Evolutionary conservation across 805 yeast species (phyloP).

Genomic region (Yarrowia deformans): DNA sequence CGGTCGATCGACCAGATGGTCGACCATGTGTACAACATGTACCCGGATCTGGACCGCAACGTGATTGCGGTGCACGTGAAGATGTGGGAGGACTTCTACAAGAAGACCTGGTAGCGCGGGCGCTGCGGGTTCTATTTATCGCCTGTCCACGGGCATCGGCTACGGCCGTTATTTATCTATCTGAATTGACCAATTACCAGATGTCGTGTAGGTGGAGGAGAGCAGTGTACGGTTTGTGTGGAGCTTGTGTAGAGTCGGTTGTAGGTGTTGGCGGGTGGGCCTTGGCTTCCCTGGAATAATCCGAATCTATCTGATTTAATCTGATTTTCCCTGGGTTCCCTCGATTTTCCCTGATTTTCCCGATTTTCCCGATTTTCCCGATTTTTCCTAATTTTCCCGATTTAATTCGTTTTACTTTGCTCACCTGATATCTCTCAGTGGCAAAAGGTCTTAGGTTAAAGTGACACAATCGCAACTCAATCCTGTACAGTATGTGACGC

Average conservation of each 20-base stretch:
- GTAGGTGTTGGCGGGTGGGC: too few relatives aligned
- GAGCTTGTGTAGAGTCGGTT: too few relatives aligned
- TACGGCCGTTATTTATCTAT: background rate
- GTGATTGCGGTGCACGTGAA: slow-evolving; percentile 34
- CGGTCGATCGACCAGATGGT: slow-evolving; percentile 35
- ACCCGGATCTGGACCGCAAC: slow-evolving; percentile 31
- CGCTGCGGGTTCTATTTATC: slow-evolving; percentile 14
- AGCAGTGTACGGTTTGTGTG: too few relatives aligned
- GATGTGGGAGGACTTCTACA: slow-evolving; percentile 34
- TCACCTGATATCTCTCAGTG: slow-evolving; percentile 21
- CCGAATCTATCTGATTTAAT: too few relatives aligned
- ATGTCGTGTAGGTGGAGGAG: too few relatives aligned
- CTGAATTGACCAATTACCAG: background rate
- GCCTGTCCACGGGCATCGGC: background rate
- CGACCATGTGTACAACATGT: slow-evolving; percentile 36
- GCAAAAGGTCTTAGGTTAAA: slow-evolving; percentile 21
- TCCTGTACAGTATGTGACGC: background rate
- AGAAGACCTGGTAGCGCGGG: slow-evolving; percentile 31
- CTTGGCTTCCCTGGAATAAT: too few relatives aligned
- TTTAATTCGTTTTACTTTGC: too few relatives aligned
- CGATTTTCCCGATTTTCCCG: too few relatives aligned
- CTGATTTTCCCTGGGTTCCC: too few relatives aligned
- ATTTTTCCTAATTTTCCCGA: too few relatives aligned
- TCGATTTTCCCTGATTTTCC: too few relatives aligned
- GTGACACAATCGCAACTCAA: slow-evolving; percentile 17